phyloP scores from a whole-genome alignment of 2,329 filamentous ascomycete genomes.

The Furcasterigmium furcatum region DNA sequence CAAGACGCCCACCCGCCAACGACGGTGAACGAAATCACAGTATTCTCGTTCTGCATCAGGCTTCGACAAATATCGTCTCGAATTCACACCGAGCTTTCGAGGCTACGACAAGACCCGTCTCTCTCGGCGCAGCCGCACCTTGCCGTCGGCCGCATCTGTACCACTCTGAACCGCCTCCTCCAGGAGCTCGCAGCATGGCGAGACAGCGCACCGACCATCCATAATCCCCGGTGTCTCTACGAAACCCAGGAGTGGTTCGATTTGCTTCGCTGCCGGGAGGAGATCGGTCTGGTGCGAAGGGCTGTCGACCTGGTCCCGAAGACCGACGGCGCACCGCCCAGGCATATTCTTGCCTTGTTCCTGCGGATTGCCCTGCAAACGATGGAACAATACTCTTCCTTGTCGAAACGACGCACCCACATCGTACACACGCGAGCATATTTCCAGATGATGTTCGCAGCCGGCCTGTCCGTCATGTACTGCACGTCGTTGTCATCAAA shows the following conservation, averaged over 20 bases:
- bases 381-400: constrained; percentile 31
- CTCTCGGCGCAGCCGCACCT: constrained; percentile 7
- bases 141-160: constrained; percentile 17
- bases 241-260: constrained; percentile 41
- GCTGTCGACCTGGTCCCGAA: constrained; percentile 35
- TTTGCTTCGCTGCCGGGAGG: constrained; percentile 34
- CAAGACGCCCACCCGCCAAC: constrained; percentile 2
- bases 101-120: constrained; percentile 1
- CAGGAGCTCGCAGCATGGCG: constrained; percentile 32
- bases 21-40: constrained; percentile 24
- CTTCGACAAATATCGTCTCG: constrained; percentile 36
- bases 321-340: constrained; percentile 24
- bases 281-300: constrained; percentile 32
- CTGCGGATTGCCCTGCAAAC: constrained; percentile 29
- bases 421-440: constrained; percentile 44
- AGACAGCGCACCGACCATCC: constrained; percentile 23
- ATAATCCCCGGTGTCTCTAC: constrained; percentile 32
- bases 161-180: constrained; percentile 22
- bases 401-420: constrained; percentile 24
- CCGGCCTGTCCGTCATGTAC: constrained; percentile 33
- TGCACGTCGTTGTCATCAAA: constrained; percentile 12
- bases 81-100: constrained; percentile 27
- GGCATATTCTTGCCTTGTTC: constrained; percentile 25
- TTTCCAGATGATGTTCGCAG: constrained; percentile 43
- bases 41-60: constrained; percentile 33